Conservation (phyloP, 805 yeast genomes). For the Candida multigemmis region DNA sequence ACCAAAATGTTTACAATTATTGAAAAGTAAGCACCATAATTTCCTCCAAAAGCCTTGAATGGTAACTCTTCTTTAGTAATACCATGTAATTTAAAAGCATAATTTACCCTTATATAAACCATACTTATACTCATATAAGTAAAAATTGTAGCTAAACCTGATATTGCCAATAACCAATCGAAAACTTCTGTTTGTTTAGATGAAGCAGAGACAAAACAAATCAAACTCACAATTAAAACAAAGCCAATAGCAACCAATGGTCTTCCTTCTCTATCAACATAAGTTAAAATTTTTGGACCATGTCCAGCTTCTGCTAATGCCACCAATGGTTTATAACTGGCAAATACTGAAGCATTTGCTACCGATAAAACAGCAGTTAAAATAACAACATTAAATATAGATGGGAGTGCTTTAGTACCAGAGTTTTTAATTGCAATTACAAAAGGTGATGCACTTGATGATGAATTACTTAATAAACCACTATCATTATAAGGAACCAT, state of each 20-base stretch:
- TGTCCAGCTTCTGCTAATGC: slow-evolving; percentile 13
- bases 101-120: slow-evolving; percentile 37
- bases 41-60: slow-evolving; percentile 61
- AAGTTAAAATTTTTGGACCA: slow-evolving; percentile 9
- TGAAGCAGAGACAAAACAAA: slow-evolving; percentile 23
- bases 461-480: slow-evolving; percentile 5
- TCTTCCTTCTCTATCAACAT: slow-evolving; percentile 5
- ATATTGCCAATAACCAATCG: slow-evolving; percentile 28
- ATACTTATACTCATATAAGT: slow-evolving; percentile 29
- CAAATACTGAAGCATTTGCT: slow-evolving; percentile 14
- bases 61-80: slow-evolving; percentile 57
- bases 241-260: slow-evolving; percentile 19
- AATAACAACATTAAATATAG: slow-evolving; percentile 13
- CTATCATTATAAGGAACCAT: slow-evolving; percentile 11
- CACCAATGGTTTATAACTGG: slow-evolving; percentile 13
- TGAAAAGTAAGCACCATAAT: slow-evolving; percentile 12
- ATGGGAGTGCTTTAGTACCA: slow-evolving; percentile 9
- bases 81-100: slow-evolving; percentile 50
- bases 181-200: slow-evolving; percentile 17
- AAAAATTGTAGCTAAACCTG: slow-evolving; percentile 29
- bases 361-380: slow-evolving; percentile 14
- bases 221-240: slow-evolving; percentile 19
- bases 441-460: slow-evolving; percentile 14
- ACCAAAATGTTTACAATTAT: slow-evolving; percentile 11
- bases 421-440: slow-evolving; percentile 15